A percentile compares a stretch with the other conserved stretches of the same genome.
phyloP scores from a whole-genome alignment of 257 asterid genomes.

The Cynanchum wilfordii region DNA sequence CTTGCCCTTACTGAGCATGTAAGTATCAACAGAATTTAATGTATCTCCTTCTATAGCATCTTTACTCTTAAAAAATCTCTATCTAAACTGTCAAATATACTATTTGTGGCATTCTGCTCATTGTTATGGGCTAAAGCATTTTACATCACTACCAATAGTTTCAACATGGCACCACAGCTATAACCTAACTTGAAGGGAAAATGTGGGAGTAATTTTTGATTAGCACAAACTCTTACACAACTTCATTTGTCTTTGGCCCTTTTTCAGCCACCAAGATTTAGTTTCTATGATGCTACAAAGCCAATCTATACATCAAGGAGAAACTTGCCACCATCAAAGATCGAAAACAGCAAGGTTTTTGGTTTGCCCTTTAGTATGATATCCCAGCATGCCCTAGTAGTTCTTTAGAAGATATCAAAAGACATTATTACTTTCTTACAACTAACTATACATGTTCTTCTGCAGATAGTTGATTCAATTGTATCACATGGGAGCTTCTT shows the following conservation, averaged over 20 bases:
- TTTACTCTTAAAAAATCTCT: too few relatives aligned
- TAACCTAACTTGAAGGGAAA: too few relatives aligned
- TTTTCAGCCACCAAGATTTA: slow-evolving; percentile 85
- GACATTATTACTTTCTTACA: slow-evolving; percentile 1
- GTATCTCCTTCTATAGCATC: not conserved
- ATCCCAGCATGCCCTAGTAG: not conserved
- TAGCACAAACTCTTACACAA: not conserved
- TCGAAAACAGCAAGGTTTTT: slow-evolving; percentile 80
- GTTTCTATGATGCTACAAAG: slow-evolving; percentile 89
- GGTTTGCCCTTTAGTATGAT: not conserved
- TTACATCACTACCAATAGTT: not conserved
- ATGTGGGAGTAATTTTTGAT: not conserved
- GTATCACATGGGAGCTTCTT: slow-evolving; percentile 90
- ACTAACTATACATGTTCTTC: slow-evolving; percentile 19
- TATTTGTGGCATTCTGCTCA: not conserved
- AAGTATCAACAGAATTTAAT: slow-evolving; percentile 22
- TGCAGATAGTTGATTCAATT: slow-evolving; percentile 88
- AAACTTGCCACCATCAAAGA: slow-evolving; percentile 91
- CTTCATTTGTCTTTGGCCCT: slow-evolving; percentile 10
- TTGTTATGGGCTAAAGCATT: not conserved
- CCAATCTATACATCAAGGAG: slow-evolving; percentile 94
- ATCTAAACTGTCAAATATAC: too few relatives aligned
- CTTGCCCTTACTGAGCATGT: slow-evolving; percentile 98
- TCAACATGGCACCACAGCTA: not conserved
- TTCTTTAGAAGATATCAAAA: not conserved